Evolutionary conservation across 2,329 filamentous ascomycete genomes (phyloP).

Genomic region (Neofusicoccum ribis): DNA sequence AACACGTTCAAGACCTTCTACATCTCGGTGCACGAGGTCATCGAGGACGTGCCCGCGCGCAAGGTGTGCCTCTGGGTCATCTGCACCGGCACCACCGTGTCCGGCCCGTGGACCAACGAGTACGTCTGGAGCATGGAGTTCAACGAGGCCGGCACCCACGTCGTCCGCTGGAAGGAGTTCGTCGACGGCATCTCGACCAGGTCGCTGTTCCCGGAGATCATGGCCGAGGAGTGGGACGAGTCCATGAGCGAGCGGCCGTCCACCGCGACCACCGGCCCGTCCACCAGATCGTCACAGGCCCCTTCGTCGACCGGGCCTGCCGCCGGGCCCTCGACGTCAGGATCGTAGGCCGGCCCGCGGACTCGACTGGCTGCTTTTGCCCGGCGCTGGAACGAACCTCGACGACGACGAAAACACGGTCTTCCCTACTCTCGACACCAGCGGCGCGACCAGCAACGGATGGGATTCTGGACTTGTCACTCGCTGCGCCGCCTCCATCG

Average conservation of each 20-base stretch:
- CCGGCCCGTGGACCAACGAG: constrained; percentile 27
- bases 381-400: too few relatives aligned
- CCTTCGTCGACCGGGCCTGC: neutral
- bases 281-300: neutral
- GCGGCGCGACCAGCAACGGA: too few relatives aligned
- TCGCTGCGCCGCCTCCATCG: too few relatives aligned
- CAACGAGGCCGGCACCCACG: constrained; percentile 13
- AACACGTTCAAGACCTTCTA: constrained; percentile 14
- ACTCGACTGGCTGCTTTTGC: too few relatives aligned
- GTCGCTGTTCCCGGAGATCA: constrained; percentile 26
- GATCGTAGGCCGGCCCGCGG: neutral
- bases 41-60: constrained; percentile 15
- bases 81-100: constrained; percentile 15
- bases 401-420: too few relatives aligned
- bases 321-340: neutral
- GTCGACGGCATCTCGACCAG: constrained; percentile 8
- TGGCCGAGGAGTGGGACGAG: constrained; percentile 19
- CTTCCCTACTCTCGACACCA: too few relatives aligned
- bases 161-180: constrained; percentile 18
- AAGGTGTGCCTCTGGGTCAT: constrained; percentile 16
- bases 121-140: constrained; percentile 18
- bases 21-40: constrained; percentile 9
- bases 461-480: too few relatives aligned
- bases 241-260: neutral
- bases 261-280: neutral